These are phyloP conservation scores for Colletotrichum euphorbiae DNA, from an alignment of 2,329 filamentous ascomycete species.

Conservation along the genomic window DNA sequence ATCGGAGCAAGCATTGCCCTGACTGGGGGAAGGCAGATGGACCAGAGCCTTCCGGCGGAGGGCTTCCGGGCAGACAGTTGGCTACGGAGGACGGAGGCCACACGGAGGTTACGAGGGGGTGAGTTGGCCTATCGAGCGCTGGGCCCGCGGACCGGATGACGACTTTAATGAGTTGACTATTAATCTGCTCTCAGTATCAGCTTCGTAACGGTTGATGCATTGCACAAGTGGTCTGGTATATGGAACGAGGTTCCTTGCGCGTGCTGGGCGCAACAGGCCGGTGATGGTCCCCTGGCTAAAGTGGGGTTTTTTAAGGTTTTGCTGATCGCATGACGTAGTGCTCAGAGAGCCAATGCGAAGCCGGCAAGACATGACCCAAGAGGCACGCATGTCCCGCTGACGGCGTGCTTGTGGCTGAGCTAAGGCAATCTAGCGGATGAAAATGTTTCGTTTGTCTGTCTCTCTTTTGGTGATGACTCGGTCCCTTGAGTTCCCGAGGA, in stretches of 20 bases:
- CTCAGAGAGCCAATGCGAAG: slow-evolving; percentile 14
- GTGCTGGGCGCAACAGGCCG: neutral
- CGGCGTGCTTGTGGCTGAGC: slow-evolving; percentile 32
- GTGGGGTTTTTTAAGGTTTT: neutral
- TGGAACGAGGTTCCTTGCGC: neutral
- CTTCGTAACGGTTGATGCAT: slow-evolving; percentile 8
- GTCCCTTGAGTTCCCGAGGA: neutral
- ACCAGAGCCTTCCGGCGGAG: slow-evolving; percentile 23
- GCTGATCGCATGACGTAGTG: slow-evolving; percentile 27
- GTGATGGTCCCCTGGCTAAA: slow-evolving; percentile 17
- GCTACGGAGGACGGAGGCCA: neutral
- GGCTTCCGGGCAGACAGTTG: neutral
- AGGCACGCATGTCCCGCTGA: slow-evolving; percentile 26
- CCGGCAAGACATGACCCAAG: neutral
- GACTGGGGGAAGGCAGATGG: slow-evolving; percentile 14
- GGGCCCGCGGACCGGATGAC: neutral
- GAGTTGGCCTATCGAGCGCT: neutral
- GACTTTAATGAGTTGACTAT: neutral
- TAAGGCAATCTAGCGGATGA: slow-evolving; percentile 21
- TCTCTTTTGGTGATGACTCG: neutral
- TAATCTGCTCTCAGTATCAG: neutral
- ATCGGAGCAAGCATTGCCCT: slow-evolving; percentile 25
- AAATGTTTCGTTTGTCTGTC: slow-evolving; percentile 33
- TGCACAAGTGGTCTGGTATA: neutral
- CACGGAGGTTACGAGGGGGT: neutral